Evolutionary conservation across 148 eudicot species (phyloP), one percentile per base, ranked within the genome.

Genomic region (Selenicereus undatus): DNA sequence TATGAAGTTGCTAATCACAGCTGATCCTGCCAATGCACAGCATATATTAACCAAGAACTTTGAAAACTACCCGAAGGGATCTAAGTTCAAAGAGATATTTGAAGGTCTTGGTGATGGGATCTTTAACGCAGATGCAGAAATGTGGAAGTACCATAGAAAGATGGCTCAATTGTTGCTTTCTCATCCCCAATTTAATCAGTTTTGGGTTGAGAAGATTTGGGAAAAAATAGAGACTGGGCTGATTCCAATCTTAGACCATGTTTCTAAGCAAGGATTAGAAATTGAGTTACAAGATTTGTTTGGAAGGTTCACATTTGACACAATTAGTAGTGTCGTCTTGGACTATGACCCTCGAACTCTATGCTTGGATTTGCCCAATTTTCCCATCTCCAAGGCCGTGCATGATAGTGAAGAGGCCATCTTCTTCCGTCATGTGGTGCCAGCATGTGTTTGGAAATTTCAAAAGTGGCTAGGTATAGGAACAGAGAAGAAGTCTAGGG

Each of bases 101-200:
- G 89, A 91, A 18, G 81, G 89, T 32, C 60, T 89, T 70, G 92
- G 92, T 45, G 85, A 85, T 21, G 94, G 89, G 56, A 85, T 91
- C 30, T 88, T 91, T 78, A 88, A 88, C 50, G 78, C 81, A 0
- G 92, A 89, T 50, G 26, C 11, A 18, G 88, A 86, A 10, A 26
- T 75, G 16, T 91, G 93, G 91, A 74, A 70, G 58, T 45, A 29
- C 29, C 66, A 75, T 51, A 66, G 89, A 52, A 84, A 74, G 21
- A 30, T 74, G 1, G 87, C 87, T 43, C 75, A 76, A 9, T 48
- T 74, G 13, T 56, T 82, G 50, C 35, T 86, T 11, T 35, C 13
- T 39, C 80, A 84, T 50, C 79, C 62, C 2, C 42, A 80, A 6
- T 89, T 89, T 51, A 56, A 79, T 32, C 75, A 48, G 29, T 82